These are phyloP conservation scores for Ceratorhiza oryzae-sativae DNA, from an alignment of 1,284 basidiomycete species.

Conservation along the genomic window DNA sequence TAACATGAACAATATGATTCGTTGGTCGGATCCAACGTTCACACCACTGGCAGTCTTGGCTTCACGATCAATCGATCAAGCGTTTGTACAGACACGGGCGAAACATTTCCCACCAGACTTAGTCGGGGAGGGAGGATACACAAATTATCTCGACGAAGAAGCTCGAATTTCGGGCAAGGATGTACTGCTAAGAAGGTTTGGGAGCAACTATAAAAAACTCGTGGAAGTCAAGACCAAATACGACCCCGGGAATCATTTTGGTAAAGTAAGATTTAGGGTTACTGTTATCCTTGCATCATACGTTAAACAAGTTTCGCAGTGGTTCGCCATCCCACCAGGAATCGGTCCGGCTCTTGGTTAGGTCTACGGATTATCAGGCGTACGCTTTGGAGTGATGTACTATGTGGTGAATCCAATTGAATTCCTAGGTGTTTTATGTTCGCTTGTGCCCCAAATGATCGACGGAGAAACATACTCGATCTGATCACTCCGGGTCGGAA, in stretches of 20 bases:
- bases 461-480: no score
- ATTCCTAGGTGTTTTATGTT: no score
- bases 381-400: no score
- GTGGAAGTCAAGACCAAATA: slow-evolving; percentile 37
- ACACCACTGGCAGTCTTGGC: neutral
- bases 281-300: no score
- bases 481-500: no score
- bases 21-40: slow-evolving; percentile 2
- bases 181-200: slow-evolving; percentile 8
- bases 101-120: slow-evolving; percentile 4
- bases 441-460: no score
- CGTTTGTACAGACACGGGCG: neutral
- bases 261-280: no score
- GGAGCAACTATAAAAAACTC: slow-evolving; percentile 33
- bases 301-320: no score
- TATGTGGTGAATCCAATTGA: no score
- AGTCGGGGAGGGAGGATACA: slow-evolving; percentile 7
- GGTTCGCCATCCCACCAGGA: no score
- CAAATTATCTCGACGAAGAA: slow-evolving; percentile 6
- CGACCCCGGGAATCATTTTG: slow-evolving; percentile 31
- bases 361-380: no score
- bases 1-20: neutral
- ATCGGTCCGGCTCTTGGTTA: no score
- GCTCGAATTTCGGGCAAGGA: slow-evolving; percentile 1
- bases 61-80: neutral